Evolutionary conservation across 345 rosid genomes (phyloP).

Genomic region (Capsella bursapastoris): DNA sequence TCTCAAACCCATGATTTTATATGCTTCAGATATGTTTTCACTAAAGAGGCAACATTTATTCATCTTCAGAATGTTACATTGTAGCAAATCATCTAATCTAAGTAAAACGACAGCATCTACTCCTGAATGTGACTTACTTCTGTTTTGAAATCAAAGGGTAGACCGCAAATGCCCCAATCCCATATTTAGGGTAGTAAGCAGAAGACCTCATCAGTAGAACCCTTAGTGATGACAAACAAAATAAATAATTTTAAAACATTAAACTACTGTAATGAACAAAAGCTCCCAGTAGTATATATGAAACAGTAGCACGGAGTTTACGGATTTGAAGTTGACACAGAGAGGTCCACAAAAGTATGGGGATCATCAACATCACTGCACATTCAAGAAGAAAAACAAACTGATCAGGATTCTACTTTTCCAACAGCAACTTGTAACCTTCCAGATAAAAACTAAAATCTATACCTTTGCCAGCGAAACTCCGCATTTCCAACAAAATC

Average conservation of each 20-base stretch:
- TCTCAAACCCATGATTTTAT: constrained; percentile 82
- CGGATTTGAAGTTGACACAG: constrained; percentile 79
- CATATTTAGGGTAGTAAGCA: constrained; percentile 73
- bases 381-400: constrained; percentile 6
- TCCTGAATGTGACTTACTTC: constrained; percentile 46
- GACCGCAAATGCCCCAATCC: constrained; percentile 79
- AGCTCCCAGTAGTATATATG: neutral
- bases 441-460: neutral
- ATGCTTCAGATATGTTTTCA: constrained; percentile 59
- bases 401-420: neutral
- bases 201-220: constrained; percentile 69
- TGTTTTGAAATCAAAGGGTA: constrained; percentile 66
- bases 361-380: constrained; percentile 88
- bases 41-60: constrained; percentile 24
- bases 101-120: neutral
- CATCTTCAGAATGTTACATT: neutral
- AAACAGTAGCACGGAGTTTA: constrained; percentile 45
- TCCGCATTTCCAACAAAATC: constrained; percentile 66
- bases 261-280: neutral
- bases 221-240: constrained; percentile 51
- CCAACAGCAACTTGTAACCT: neutral
- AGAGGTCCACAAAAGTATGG: constrained; percentile 88
- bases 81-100: neutral
- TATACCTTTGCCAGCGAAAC: constrained; percentile 85
- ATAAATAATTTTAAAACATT: neutral